Conservation (phyloP, 257 asterid species). For the Cynanchum wilfordii region DNA sequence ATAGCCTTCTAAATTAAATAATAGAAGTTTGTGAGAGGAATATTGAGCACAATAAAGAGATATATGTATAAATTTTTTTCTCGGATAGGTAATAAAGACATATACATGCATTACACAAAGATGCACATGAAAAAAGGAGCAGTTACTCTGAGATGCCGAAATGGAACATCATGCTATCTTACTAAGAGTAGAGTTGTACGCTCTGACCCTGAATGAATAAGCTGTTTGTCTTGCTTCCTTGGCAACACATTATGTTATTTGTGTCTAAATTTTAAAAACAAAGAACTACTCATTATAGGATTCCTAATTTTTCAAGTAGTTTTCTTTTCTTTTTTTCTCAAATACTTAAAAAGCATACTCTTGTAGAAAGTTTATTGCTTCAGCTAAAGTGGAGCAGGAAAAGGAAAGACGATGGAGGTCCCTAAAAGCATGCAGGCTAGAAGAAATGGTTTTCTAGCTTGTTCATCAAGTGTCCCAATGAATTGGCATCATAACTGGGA, state of each 20-base stretch:
- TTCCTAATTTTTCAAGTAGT: neutral
- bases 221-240: neutral
- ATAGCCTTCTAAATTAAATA: neutral
- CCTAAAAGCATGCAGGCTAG: neutral
- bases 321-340: too few species aligned
- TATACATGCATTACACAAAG: neutral
- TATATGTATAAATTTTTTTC: neutral
- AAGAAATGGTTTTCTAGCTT: neutral
- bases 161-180: neutral
- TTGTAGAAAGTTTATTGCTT: neutral
- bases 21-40: constrained; percentile 9
- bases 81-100: neutral
- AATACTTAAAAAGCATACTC: neutral
- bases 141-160: neutral
- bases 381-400: neutral
- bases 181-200: neutral
- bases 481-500: neutral
- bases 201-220: neutral
- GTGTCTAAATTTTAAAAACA: neutral
- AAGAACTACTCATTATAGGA: neutral
- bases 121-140: neutral
- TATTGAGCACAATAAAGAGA: neutral
- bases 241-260: neutral
- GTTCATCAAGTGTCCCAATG: neutral
- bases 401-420: neutral